Evolutionary conservation across 2,329 filamentous ascomycete genomes (phyloP), one percentile per base, ranked within the genome.

Genomic region (Amylocarpus encephaloides): DNA sequence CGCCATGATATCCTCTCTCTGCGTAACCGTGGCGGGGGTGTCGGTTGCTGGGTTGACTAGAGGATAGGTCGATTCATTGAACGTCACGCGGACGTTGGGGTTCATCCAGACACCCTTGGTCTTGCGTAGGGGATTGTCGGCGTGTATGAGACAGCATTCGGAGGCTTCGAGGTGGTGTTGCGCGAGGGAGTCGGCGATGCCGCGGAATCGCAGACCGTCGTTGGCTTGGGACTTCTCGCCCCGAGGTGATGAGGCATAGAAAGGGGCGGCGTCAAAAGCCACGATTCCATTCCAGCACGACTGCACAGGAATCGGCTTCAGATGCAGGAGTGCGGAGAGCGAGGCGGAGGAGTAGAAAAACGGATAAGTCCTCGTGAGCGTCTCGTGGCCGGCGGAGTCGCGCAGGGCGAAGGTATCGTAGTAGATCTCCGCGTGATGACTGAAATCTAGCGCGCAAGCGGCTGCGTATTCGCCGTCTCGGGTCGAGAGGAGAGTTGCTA

Each of bases 81-180:
- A 88, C 2, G 75, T 82, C 5, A 88, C 85, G 7, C 83, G 73
- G 10, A 88, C 84, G 11, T 75, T 75, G 1, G 85, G 83, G 63
- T 89, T 89, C 35, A 88, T 62, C 64, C 74, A 88, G 5, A 88
- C 79, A 44, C 85, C 81, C 48, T 71, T 58, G 39, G 58, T 47
- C 7, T 15, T 16, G 2, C 50, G 42, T 7, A 60, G 44, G 1
- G 78, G 78, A 59, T 88, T 88, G 61, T 88, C 85, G 2, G 80
- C 79, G 62, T 88, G 85, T 48, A 88, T 81, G 46, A 91, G 76
- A 66, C 87, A 91, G 70, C 86, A 90, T 67, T 91, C 86, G 12
- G 81, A 86, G n/a, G 75, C 86, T 66, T 91, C 87, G 22, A 90
- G 71, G 61, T 88, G 85, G 22, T 71, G 61, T 6, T 66, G 61